phyloP scores from a whole-genome alignment of 371 early-diverging fungal species.

The Lichtheimia ramosa region DNA sequence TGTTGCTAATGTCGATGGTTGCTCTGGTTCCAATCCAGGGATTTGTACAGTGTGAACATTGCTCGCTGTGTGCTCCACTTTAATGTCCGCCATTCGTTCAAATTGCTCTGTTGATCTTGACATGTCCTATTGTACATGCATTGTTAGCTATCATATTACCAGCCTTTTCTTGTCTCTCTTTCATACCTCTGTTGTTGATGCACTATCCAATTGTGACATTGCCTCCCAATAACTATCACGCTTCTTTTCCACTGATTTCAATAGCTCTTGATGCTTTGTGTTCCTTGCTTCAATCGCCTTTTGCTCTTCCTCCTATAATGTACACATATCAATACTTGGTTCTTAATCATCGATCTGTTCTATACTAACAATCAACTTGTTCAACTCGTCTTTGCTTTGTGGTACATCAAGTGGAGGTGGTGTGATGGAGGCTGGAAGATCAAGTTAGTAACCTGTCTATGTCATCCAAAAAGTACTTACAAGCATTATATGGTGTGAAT shows the following conservation, averaged over 20 bases:
- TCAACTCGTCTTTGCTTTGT: conserved; percentile 40
- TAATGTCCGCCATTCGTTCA: conserved; percentile 18
- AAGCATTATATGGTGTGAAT: conserved; percentile 69
- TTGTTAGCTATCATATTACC: neutral
- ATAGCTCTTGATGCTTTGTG: conserved; percentile 30
- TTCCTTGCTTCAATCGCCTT: conserved; percentile 28
- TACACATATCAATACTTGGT: conserved; percentile 2
- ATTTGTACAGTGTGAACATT: conserved; percentile 21
- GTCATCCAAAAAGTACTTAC: conserved; percentile 32
- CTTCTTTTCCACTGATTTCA: conserved; percentile 37
- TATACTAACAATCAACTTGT: conserved; percentile 27
- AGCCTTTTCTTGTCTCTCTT: neutral
- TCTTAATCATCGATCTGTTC: neutral
- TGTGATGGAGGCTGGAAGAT: conserved; percentile 27
- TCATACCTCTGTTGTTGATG: conserved; percentile 30
- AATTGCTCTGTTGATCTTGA: conserved; percentile 13
- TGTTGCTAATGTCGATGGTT: neutral
- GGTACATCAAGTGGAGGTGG: conserved; percentile 37
- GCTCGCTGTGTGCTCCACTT: conserved; percentile 26
- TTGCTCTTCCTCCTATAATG: conserved; percentile 29
- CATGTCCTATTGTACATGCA: conserved; percentile 18
- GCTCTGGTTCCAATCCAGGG: conserved; percentile 34
- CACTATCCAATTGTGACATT: conserved; percentile 40
- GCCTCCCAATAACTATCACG: conserved; percentile 39
- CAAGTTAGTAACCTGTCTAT: neutral